phyloP scores from a whole-genome alignment of 345 rosid species.

The Syzygium aromaticum region DNA sequence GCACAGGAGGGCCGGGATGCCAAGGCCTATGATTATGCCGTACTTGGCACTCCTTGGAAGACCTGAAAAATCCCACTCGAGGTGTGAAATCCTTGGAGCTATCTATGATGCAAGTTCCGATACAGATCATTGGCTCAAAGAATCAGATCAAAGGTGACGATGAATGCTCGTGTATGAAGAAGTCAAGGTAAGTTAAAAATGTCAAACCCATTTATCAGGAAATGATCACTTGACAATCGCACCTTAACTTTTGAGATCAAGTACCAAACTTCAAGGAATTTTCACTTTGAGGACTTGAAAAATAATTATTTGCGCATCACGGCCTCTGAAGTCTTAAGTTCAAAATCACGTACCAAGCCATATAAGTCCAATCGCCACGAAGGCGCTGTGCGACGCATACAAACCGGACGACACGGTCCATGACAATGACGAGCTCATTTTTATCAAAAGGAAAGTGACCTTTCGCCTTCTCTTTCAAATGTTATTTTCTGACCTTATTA shows the following conservation, averaged over 20 bases:
- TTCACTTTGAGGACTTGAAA: neutral
- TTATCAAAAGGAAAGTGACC: neutral
- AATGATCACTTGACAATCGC: neutral
- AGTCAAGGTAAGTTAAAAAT: neutral
- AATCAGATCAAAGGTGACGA: neutral
- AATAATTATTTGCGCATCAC: neutral
- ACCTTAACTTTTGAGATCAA: neutral
- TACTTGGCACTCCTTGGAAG: conserved; percentile 33
- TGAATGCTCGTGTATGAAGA: neutral
- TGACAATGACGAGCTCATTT: neutral
- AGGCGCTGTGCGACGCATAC: neutral
- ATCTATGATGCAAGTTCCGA: neutral
- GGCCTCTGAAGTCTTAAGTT: neutral
- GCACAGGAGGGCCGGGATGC: conserved; percentile 39
- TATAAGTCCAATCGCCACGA: neutral
- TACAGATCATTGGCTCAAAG: neutral
- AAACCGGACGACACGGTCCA: no score
- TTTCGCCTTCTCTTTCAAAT: neutral
- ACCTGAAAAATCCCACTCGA: neutral
- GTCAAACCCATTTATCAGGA: rapidly evolving
- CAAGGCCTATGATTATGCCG: conserved; percentile 36
- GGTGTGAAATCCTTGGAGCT: neutral
- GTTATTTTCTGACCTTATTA: neutral
- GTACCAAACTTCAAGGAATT: neutral
- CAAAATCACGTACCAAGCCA: neutral